These are phyloP conservation scores for Pythium phragmitis DNA, from an alignment of 352 stramenopile genomes.

Conservation along the genomic window DNA sequence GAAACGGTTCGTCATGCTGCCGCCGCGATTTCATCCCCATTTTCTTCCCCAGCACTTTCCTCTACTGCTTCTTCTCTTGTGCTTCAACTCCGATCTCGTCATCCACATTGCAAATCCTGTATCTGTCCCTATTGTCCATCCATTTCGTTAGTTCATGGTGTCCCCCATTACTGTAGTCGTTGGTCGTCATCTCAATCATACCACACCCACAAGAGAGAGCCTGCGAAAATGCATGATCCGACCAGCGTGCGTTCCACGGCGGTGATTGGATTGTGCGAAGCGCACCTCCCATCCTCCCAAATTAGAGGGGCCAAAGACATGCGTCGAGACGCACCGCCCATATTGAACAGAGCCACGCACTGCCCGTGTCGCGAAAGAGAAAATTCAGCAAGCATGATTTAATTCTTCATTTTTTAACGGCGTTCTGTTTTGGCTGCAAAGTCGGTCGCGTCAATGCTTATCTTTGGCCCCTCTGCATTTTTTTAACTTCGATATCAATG, in stretches of 20 bases:
- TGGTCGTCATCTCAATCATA: constrained; percentile 8
- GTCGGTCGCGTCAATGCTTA: neutral
- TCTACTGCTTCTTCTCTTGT: no score
- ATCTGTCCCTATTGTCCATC: no score
- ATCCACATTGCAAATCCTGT: no score
- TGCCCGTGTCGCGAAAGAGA: constrained; percentile 6
- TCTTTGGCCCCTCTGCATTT: neutral
- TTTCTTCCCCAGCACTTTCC: neutral
- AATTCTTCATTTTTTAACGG: constrained; percentile 3
- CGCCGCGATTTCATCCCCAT: neutral
- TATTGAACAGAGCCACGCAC: neutral
- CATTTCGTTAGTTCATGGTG: constrained; percentile 4
- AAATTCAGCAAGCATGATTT: neutral
- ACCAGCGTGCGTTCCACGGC: neutral
- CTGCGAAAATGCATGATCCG: constrained; percentile 25
- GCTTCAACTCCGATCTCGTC: no score
- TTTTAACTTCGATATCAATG: no score
- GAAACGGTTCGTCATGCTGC: no score
- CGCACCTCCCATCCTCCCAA: neutral
- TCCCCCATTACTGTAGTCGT: neutral
- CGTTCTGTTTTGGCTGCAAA: constrained; percentile 16
- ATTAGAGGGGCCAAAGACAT: constrained; percentile 13
- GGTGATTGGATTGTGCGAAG: constrained; percentile 10
- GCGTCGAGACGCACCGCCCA: neutral
- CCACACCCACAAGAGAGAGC: neutral